Evolutionary conservation across 768 basidiomycete species (phyloP).

Genomic region (Phallus indusiatus): DNA sequence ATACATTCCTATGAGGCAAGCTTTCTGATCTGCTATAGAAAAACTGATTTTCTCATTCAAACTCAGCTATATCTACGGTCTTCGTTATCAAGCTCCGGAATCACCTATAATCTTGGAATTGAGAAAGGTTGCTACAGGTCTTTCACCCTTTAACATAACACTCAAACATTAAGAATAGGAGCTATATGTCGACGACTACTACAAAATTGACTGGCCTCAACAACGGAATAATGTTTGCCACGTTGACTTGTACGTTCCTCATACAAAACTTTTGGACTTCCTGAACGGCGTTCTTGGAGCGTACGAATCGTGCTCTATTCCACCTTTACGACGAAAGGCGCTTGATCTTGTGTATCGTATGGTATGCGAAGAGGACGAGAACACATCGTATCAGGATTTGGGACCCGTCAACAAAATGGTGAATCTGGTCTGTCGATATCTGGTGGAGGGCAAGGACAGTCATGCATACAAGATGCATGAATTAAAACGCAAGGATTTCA

Average conservation of each 20-base stretch:
- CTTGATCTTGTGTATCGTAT: conserved; percentile 64
- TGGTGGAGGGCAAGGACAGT: conserved; percentile 69
- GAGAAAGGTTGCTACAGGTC: conserved; percentile 43
- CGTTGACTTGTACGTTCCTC: conserved; percentile 80
- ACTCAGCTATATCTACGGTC: conserved; percentile 54
- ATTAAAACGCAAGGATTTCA: conserved; percentile 75
- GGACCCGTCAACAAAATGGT: conserved; percentile 95
- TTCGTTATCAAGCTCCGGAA: conserved; percentile 57
- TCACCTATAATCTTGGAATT: conserved; percentile 69
- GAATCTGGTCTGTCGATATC: conserved; percentile 74
- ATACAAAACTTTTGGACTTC: conserved; percentile 62
- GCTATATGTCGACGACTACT: conserved; percentile 75
- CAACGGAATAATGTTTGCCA: conserved; percentile 78
- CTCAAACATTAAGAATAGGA: conserved; percentile 40
- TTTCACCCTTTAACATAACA: background rate
- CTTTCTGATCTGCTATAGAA: conserved; percentile 19
- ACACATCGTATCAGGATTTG: conserved; percentile 82
- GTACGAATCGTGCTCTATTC: conserved; percentile 68
- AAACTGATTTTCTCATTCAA: conserved; percentile 17
- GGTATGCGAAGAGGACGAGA: conserved; percentile 85
- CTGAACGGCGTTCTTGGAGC: conserved; percentile 50
- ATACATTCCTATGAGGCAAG: conserved; percentile 76
- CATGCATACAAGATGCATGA: conserved; percentile 70
- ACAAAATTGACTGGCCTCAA: conserved; percentile 78
- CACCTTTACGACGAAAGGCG: conserved; percentile 61